Percentiles rank a stretch among this genome's conserved stretches.
Evolutionary conservation across 2,329 filamentous ascomycete genomes (phyloP).

Genomic region (Microsporum audouinii): DNA sequence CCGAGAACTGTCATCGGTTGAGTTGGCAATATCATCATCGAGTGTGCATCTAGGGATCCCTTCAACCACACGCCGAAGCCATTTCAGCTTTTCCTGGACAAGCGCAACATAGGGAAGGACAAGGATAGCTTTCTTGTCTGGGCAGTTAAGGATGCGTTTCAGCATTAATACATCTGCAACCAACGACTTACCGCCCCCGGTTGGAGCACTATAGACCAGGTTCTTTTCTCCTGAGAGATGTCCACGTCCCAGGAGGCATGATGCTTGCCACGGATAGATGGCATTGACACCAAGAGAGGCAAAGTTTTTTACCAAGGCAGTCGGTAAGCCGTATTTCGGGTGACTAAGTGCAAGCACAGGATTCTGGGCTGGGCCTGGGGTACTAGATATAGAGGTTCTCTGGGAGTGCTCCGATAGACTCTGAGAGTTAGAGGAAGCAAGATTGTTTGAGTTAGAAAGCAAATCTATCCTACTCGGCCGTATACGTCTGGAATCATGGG

Average conservation of each 20-base stretch:
- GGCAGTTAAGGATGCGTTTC: slow-evolving; percentile 54
- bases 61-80: slow-evolving; percentile 56
- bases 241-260: slow-evolving; percentile 57
- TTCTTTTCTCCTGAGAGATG: slow-evolving; percentile 55
- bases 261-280: slow-evolving; percentile 72
- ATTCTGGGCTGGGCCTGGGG: slow-evolving; percentile 30
- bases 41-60: slow-evolving; percentile 37
- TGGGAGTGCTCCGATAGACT: slow-evolving; percentile 47
- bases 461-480: slow-evolving; percentile 25
- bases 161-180: slow-evolving; percentile 64
- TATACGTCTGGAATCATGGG: slow-evolving; percentile 10
- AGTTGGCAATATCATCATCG: slow-evolving; percentile 16
- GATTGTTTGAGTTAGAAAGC: slow-evolving; percentile 9
- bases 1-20: slow-evolving; percentile 24
- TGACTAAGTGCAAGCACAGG: slow-evolving; percentile 50
- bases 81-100: slow-evolving; percentile 67
- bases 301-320: slow-evolving; percentile 52
- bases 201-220: slow-evolving; percentile 68
- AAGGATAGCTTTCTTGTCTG: slow-evolving; percentile 55
- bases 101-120: slow-evolving; percentile 68
- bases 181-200: slow-evolving; percentile 65
- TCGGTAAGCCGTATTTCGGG: slow-evolving; percentile 51
- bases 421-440: slow-evolving; percentile 5
- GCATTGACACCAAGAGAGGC: slow-evolving; percentile 53
- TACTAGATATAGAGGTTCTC: slow-evolving; percentile 27